phyloP scores from a whole-genome alignment of 208 protist species.

The Trypanosoma brucei region DNA sequence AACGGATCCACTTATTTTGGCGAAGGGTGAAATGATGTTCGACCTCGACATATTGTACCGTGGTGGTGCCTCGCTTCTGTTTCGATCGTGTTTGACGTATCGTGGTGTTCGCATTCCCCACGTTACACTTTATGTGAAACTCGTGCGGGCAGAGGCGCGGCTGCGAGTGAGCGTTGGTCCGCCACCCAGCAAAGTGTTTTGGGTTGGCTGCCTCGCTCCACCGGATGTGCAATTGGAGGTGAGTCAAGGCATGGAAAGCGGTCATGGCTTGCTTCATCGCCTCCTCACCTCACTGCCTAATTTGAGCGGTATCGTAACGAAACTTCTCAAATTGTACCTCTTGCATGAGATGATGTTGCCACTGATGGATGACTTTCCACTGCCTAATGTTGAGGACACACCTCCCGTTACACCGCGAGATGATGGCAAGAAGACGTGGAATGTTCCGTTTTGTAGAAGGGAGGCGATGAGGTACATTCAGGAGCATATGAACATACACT shows the following conservation, averaged over 20 bases:
- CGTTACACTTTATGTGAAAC: conserved; percentile 56
- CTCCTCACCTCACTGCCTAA: conserved; percentile 74
- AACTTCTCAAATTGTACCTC: conserved; percentile 68
- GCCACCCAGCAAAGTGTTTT: conserved; percentile 83
- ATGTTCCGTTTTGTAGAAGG: conserved; percentile 40
- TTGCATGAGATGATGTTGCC: conserved; percentile 78
- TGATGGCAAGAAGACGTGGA: conserved; percentile 28
- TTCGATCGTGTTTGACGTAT: conserved; percentile 65
- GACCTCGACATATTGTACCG: conserved; percentile 81
- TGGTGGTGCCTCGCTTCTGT: conserved; percentile 58
- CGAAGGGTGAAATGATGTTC: conserved; percentile 76
- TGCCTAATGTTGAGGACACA: conserved; percentile 63
- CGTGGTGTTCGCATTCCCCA: conserved; percentile 75
- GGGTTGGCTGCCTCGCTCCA: conserved; percentile 64
- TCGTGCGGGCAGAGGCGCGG: conserved; percentile 51
- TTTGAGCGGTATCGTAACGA: conserved; percentile 56
- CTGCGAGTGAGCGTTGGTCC: conserved; percentile 79
- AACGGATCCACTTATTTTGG: conserved; percentile 44
- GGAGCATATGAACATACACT: neutral
- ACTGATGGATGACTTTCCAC: conserved; percentile 81
- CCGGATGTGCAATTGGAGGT: conserved; percentile 54
- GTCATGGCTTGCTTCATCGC: conserved; percentile 61
- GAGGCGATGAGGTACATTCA: conserved; percentile 42
- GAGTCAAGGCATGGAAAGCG: conserved; percentile 48
- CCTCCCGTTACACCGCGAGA: conserved; percentile 23